Percentiles rank a stretch among this genome's conserved stretches.
Conservation (phyloP, 768 basidiomycete genomes). For the Rhizopogon sp. region DNA sequence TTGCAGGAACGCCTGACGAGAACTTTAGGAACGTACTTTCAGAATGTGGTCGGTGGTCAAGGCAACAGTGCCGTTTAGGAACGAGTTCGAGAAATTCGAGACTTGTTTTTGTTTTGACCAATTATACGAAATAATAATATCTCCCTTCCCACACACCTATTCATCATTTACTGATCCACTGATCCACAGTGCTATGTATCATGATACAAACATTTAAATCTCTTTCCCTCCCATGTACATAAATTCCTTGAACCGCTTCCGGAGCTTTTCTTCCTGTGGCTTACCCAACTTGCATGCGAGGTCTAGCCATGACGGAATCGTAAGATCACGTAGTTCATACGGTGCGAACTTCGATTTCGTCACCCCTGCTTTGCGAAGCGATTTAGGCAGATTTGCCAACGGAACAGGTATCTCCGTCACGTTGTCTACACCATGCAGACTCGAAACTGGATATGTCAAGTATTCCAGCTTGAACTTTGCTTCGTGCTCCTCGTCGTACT, state of each 20-base stretch:
- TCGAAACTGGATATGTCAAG: slow-evolving; percentile 50
- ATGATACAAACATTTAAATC: slow-evolving; percentile 11
- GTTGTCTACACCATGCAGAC: slow-evolving; percentile 32
- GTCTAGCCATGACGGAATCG: slow-evolving; percentile 67
- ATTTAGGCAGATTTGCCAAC: slow-evolving; percentile 45
- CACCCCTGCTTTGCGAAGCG: slow-evolving; percentile 36
- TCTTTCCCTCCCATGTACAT: slow-evolving; percentile 63
- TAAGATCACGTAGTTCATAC: slow-evolving; percentile 73
- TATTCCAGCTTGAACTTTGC: slow-evolving; percentile 79
- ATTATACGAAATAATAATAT: not conserved
- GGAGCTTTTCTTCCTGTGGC: slow-evolving; percentile 45
- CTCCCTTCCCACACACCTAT: not conserved
- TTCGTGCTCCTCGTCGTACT: slow-evolving; percentile 38
- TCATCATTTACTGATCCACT: not conserved
- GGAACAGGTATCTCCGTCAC: slow-evolving; percentile 48
- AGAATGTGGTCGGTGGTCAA: slow-evolving; percentile 44
- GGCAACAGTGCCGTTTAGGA: slow-evolving; percentile 37
- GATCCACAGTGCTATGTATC: not conserved
- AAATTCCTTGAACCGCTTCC: slow-evolving; percentile 59
- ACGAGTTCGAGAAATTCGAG: not conserved
- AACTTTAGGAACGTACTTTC: slow-evolving; percentile 21
- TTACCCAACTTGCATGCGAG: slow-evolving; percentile 61
- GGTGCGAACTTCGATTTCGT: slow-evolving; percentile 55
- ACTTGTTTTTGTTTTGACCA: not conserved
- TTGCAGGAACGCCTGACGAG: slow-evolving; percentile 24